A percentile compares a stretch with the other conserved stretches of the same genome.
Evolutionary conservation across 176 grass and related monocot species (phyloP).

Genomic region (Triticum urartu): DNA sequence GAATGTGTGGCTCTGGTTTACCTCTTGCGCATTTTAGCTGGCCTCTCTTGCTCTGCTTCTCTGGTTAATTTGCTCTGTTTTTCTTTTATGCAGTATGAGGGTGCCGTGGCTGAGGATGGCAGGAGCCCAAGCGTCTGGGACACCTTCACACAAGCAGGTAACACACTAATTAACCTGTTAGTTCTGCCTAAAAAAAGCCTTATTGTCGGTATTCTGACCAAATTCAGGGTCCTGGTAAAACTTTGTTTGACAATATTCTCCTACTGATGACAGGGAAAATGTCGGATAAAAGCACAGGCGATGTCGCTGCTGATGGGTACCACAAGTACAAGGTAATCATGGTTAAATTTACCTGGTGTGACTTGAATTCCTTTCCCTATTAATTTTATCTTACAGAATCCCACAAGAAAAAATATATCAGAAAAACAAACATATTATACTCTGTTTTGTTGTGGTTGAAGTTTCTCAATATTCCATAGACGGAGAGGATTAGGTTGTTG

Average conservation of each 20-base stretch:
- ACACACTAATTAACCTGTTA: background rate
- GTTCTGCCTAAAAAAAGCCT: background rate
- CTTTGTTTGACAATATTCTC: background rate
- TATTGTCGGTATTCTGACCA: background rate
- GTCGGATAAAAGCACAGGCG: slow-evolving; percentile 14
- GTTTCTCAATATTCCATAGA: background rate
- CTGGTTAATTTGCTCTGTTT: background rate
- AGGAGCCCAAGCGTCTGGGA: slow-evolving; percentile 42
- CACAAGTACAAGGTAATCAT: slow-evolving; percentile 23
- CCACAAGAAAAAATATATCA: background rate
- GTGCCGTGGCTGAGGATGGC: slow-evolving; percentile 29
- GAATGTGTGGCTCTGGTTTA: background rate
- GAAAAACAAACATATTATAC: background rate
- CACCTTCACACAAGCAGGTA: slow-evolving; percentile 24
- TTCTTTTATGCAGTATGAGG: slow-evolving; percentile 7
- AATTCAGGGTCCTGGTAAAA: background rate
- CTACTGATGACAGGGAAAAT: background rate
- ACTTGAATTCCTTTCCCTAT: background rate
- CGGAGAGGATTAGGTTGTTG: background rate
- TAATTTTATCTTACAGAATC: background rate
- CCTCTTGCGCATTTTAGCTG: background rate
- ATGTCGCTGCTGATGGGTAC: slow-evolving; percentile 23
- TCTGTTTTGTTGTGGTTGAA: background rate
- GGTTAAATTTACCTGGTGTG: background rate
- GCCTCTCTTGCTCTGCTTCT: too few species aligned